Evolutionary conservation across 495 filamentous ascomycete genomes (phyloP).

Genomic region (Tetracladium setigerum): DNA sequence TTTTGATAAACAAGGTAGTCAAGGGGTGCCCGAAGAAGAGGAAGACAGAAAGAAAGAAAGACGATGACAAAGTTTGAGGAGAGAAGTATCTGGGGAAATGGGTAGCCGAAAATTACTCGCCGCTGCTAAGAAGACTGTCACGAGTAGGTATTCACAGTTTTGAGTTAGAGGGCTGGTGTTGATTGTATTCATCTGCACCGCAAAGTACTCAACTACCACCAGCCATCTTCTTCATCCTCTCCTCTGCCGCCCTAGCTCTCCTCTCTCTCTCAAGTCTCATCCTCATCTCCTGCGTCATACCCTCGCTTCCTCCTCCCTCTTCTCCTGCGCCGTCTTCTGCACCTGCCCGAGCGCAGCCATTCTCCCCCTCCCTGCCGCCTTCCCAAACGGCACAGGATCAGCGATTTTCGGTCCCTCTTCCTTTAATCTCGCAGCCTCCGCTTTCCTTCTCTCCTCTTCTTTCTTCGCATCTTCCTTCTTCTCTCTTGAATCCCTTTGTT

Average conservation of each 20-base stretch:
- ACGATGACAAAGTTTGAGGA: too few relatives aligned
- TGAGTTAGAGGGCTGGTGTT: too few relatives aligned
- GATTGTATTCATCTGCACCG: too few relatives aligned
- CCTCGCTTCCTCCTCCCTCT: conserved; percentile 75
- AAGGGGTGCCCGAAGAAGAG: too few relatives aligned
- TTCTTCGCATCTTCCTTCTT: conserved; percentile 45
- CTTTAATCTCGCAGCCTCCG: conserved; percentile 54
- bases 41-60: too few relatives aligned
- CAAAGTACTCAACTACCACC: conserved; percentile 20
- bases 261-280: conserved; percentile 73
- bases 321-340: conserved; percentile 64
- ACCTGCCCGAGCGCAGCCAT: conserved; percentile 39
- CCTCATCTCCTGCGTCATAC: conserved; percentile 77
- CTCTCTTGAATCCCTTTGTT: conserved; percentile 54
- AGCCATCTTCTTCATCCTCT: conserved; percentile 65
- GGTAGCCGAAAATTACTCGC: too few relatives aligned
- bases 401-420: conserved; percentile 38
- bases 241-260: conserved; percentile 80
- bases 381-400: conserved; percentile 21
- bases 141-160: too few relatives aligned
- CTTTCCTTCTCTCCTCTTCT: conserved; percentile 52
- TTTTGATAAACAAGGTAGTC: too few relatives aligned
- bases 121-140: too few relatives aligned
- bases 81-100: too few relatives aligned
- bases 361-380: conserved; percentile 33